Base-by-base conservation (phyloP, 139 green algal species). In the Chlorella sp. region DNA sequence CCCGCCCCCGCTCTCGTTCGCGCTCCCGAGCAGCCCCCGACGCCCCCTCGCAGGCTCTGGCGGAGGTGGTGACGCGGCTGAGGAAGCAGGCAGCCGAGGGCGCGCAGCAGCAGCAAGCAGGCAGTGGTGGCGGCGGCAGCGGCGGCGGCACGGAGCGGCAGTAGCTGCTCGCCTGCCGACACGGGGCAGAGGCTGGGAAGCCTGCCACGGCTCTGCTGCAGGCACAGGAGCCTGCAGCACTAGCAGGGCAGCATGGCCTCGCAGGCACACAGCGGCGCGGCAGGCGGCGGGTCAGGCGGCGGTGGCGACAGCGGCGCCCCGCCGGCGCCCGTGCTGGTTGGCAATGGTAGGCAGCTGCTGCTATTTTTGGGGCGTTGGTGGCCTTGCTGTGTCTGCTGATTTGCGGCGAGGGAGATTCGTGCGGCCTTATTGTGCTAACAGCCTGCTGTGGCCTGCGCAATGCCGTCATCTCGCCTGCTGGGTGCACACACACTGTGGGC, bases 1-100 rank as follows among this genome's bases (percentile, higher is more conserved):
- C 12, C 15, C 2, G 44, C 44, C 21, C 51, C 12, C 51, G 51
- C 51, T 20, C 51, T 21, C 12, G 12, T 18, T 25, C 1, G 21
- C 12, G 25, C 41, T 26, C 36, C 26, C n/a, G 32, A 18, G 44
- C 20, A 15, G 25, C 39, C 39, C 20, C 17, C 17, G 44, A 51
- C 44, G 9, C 44, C 44, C 44, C 44, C 36, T n/a, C 68, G 47
- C 89, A 92, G 84, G 94, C 94, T 0, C 87, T 97, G 28, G 94
- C 94, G 39, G 87, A 88, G 6, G 90, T 95, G 13, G 91, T 97
- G 6, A 89, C 87, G 56, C 91, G 95, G 60, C 84, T 97, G 13
- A 88, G 91, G 16, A 76, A 90, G 6, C 89, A 95, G 71, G 94
- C 90, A 55, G 88, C 90, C 44, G 36, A 60, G 23, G 63, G 39